Evolutionary conservation across 768 basidiomycete genomes (phyloP).

Genomic region (Serendipita sp.): DNA sequence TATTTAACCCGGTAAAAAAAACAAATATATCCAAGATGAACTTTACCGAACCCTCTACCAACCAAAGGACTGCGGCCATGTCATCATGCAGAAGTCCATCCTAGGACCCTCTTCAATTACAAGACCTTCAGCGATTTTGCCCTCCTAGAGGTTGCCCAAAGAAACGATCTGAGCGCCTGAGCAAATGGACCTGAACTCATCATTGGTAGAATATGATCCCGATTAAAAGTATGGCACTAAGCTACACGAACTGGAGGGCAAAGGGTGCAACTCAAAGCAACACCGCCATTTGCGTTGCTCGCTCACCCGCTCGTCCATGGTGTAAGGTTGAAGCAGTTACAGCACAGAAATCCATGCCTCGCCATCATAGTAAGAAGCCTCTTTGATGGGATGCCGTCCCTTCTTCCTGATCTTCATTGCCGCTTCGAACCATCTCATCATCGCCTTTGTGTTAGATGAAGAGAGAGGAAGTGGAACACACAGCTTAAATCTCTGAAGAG

Average conservation of each 20-base stretch:
- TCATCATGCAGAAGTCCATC: too few species aligned
- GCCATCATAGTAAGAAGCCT: neutral
- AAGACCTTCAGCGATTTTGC: too few species aligned
- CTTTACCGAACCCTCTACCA: too few species aligned
- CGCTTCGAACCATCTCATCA: neutral
- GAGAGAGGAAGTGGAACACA: neutral
- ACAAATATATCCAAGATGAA: neutral
- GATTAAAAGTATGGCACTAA: neutral
- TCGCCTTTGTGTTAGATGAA: neutral
- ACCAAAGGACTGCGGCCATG: too few species aligned
- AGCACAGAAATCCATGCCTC: neutral
- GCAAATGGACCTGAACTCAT: neutral
- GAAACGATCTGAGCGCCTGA: neutral
- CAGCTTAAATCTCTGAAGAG: neutral
- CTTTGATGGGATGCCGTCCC: neutral
- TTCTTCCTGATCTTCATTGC: neutral
- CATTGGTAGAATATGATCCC: neutral
- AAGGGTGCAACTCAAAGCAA: neutral
- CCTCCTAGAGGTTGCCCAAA: too few species aligned
- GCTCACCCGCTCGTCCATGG: neutral
- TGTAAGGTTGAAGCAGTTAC: neutral
- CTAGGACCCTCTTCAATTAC: too few species aligned
- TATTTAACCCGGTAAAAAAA: neutral
- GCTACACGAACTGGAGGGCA: neutral
- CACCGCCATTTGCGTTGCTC: neutral